phyloP scores from a whole-genome alignment of 345 rosid genomes.

The Clarkia xantiana region DNA sequence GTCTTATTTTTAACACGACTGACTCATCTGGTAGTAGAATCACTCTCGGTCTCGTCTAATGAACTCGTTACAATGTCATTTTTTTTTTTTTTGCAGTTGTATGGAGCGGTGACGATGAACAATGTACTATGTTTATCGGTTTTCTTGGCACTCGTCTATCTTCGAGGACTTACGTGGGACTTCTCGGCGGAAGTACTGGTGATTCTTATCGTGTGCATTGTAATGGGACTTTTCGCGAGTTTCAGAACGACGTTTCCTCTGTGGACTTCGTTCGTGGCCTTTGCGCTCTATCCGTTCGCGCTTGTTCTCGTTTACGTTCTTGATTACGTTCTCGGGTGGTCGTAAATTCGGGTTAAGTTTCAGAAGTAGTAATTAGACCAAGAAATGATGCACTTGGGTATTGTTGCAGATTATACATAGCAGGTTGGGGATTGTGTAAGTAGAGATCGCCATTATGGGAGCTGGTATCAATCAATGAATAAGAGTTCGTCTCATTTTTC shows the following conservation, averaged over 20 bases:
- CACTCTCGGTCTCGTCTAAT: too few relatives aligned
- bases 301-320: conserved; percentile 76
- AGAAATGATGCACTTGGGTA: too few relatives aligned
- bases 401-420: too few relatives aligned
- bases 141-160: conserved; percentile 72
- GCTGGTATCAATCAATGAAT: too few relatives aligned
- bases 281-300: conserved; percentile 65
- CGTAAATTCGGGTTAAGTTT: conserved; percentile 23
- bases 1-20: too few relatives aligned
- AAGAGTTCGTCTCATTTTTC: too few relatives aligned
- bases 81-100: conserved; percentile 42
- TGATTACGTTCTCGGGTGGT: conserved; percentile 78
- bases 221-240: conserved; percentile 76
- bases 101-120: conserved; percentile 88
- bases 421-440: too few relatives aligned
- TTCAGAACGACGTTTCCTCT: conserved; percentile 83
- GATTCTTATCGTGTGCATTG: conserved; percentile 62
- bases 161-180: conserved; percentile 80
- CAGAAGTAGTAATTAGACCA: neutral
- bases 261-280: conserved; percentile 71
- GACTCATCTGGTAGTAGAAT: too few relatives aligned
- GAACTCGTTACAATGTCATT: too few relatives aligned
- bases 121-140: conserved; percentile 83
- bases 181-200: conserved; percentile 90
- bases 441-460: too few relatives aligned